Evolutionary conservation across 768 basidiomycete species (phyloP).

Genomic region (Austroboletus festivus): DNA sequence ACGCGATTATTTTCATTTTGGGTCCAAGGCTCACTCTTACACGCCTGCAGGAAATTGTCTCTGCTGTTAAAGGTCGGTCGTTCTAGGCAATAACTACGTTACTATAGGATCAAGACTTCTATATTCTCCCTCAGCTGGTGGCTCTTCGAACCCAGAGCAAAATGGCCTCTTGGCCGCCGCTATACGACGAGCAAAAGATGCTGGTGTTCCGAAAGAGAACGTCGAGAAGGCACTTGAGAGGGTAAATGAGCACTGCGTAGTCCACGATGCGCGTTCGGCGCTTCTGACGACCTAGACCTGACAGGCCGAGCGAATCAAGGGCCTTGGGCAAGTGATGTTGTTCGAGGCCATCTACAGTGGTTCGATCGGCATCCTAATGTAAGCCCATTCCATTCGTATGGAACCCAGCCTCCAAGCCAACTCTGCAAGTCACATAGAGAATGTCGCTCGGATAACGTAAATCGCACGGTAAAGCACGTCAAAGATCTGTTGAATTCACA

Average conservation of each 20-base stretch:
- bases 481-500: slow-evolving; percentile 49
- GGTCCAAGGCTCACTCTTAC: neutral
- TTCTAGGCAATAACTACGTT: neutral
- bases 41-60: slow-evolving; percentile 53
- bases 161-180: slow-evolving; percentile 53
- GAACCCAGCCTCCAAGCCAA: slow-evolving; percentile 17
- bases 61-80: slow-evolving; percentile 56
- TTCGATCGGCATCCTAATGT: slow-evolving; percentile 65
- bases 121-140: slow-evolving; percentile 42
- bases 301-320: slow-evolving; percentile 49
- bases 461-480: slow-evolving; percentile 56
- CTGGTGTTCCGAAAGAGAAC: slow-evolving; percentile 67
- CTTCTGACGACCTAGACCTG: neutral
- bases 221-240: slow-evolving; percentile 59
- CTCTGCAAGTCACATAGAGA: slow-evolving; percentile 39
- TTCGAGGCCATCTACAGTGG: slow-evolving; percentile 63
- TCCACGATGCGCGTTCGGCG: neutral
- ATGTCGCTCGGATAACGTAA: slow-evolving; percentile 61
- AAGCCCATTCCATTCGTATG: slow-evolving; percentile 24
- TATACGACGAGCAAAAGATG: slow-evolving; percentile 53
- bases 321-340: slow-evolving; percentile 44
- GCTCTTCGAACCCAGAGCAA: slow-evolving; percentile 50
- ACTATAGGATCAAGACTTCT: neutral
- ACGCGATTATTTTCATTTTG: neutral
- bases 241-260: slow-evolving; percentile 30